Evolutionary conservation across 768 basidiomycete species (phyloP).

Genomic region (Pisolithus sp.): DNA sequence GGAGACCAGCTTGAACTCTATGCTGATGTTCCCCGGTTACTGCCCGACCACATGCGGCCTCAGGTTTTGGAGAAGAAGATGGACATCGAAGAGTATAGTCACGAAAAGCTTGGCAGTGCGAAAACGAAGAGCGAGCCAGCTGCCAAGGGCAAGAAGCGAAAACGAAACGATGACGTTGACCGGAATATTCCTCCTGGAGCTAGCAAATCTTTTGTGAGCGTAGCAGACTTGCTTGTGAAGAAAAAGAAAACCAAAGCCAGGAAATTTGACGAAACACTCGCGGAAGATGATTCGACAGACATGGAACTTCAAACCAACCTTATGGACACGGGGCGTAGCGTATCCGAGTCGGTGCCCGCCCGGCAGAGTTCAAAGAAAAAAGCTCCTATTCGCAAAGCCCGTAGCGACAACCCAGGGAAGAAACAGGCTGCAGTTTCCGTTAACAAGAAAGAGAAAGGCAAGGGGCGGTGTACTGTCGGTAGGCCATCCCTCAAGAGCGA

Average conservation of each 20-base stretch:
- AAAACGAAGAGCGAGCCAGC: slow-evolving; percentile 28
- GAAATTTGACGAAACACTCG: slow-evolving; percentile 44
- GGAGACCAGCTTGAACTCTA: slow-evolving; percentile 89
- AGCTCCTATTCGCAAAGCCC: slow-evolving; percentile 37
- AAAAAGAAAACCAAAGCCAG: slow-evolving; percentile 35
- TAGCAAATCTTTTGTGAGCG: slow-evolving; percentile 63
- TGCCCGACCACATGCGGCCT: slow-evolving; percentile 75
- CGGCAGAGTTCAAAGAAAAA: slow-evolving; percentile 31
- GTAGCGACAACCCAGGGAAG: slow-evolving; percentile 33
- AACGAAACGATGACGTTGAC: slow-evolving; percentile 58
- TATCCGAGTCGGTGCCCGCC: slow-evolving; percentile 37
- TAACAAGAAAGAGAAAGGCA: slow-evolving; percentile 22
- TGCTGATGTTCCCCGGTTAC: slow-evolving; percentile 80
- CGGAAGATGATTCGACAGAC: slow-evolving; percentile 64
- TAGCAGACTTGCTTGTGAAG: slow-evolving; percentile 54
- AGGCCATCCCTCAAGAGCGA: slow-evolving; percentile 39
- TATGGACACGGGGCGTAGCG: slow-evolving; percentile 42
- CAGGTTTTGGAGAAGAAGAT: slow-evolving; percentile 74
- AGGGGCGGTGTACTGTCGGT: slow-evolving; percentile 26
- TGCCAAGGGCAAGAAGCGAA: slow-evolving; percentile 49
- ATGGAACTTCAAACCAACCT: slow-evolving; percentile 58
- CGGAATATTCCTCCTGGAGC: slow-evolving; percentile 76
- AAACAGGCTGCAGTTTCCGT: slow-evolving; percentile 9
- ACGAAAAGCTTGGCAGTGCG: slow-evolving; percentile 36
- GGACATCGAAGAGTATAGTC: slow-evolving; percentile 71